A percentile compares a stretch with the other conserved stretches of the same genome.
Evolutionary conservation across 371 early-diverging fungal genomes (phyloP).

Genomic region (Mortierella polycephala): DNA sequence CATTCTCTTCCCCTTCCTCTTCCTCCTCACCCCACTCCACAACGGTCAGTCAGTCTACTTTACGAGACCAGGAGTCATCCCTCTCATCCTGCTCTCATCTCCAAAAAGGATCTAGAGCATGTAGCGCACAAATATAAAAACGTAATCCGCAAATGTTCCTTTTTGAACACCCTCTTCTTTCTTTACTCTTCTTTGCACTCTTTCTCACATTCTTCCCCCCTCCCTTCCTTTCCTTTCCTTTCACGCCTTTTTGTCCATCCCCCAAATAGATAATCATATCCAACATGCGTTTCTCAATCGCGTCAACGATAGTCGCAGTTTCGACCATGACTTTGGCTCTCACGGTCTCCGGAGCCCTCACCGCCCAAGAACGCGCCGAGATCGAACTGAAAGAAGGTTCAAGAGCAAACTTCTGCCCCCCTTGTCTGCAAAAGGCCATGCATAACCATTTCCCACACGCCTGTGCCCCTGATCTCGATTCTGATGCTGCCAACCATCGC

Average conservation of each 20-base stretch:
- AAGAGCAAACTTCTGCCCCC: conserved; percentile 24
- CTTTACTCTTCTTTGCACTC: conserved; percentile 3
- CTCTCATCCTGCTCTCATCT: neutral
- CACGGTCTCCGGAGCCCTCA: conserved; percentile 27
- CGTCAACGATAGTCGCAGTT: conserved; percentile 19
- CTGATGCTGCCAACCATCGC: conserved; percentile 23
- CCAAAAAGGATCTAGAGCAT: neutral
- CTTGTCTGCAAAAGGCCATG: conserved; percentile 50
- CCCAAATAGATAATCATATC: neutral
- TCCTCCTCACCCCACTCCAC: neutral
- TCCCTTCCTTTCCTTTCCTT: neutral
- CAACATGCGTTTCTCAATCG: conserved; percentile 39
- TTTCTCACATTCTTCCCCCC: neutral
- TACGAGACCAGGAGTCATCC: conserved; percentile 8
- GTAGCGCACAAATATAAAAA: neutral
- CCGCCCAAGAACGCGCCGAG: conserved; percentile 17
- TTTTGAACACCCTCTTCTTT: neutral
- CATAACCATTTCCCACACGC: conserved; percentile 55
- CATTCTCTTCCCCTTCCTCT: neutral
- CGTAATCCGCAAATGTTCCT: neutral
- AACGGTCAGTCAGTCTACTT: conserved; percentile 11
- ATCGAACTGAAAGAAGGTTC: conserved; percentile 15
- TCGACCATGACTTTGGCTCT: conserved; percentile 7
- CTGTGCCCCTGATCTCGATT: conserved; percentile 22
- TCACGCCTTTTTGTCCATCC: neutral